phyloP scores from a whole-genome alignment of 257 asterid species.

The Lantana camara region DNA sequence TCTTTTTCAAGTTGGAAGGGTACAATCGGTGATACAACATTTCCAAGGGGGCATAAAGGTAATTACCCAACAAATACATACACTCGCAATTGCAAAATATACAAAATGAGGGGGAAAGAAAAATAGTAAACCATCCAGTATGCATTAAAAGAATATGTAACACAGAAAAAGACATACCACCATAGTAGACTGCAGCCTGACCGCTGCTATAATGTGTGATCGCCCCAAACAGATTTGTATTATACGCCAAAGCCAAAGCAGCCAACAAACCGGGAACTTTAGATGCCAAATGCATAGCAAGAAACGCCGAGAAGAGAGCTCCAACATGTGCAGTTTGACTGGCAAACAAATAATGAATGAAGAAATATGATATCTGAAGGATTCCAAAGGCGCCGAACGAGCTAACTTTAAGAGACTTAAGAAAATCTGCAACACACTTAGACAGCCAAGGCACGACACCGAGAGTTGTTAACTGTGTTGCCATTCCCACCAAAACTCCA shows the following conservation, averaged over 20 bases:
- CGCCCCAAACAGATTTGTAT: conserved; percentile 83
- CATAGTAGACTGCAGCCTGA: conserved; percentile 87
- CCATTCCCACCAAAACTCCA: conserved; percentile 77
- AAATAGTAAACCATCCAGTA: too few relatives aligned
- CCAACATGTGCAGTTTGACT: conserved; percentile 95
- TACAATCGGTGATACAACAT: too few relatives aligned
- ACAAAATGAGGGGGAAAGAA: too few relatives aligned
- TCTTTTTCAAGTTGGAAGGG: too few relatives aligned
- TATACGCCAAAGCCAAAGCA: conserved; percentile 68
- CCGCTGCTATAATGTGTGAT: conserved; percentile 92
- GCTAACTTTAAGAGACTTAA: conserved; percentile 50
- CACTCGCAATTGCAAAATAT: too few relatives aligned
- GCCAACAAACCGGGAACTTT: conserved; percentile 55
- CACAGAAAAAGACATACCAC: too few relatives aligned
- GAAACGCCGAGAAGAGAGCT: conserved; percentile 86
- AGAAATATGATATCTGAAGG: conserved; percentile 74
- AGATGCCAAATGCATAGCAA: conserved; percentile 73
- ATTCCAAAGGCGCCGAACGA: conserved; percentile 55
- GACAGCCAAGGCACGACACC: conserved; percentile 82
- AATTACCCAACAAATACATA: too few relatives aligned
- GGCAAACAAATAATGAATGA: conserved; percentile 84
- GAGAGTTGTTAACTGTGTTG: conserved; percentile 52
- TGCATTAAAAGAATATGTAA: too few relatives aligned
- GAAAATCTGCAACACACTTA: conserved; percentile 44
- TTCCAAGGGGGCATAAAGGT: too few relatives aligned